A percentile compares a stretch with the other conserved stretches of the same genome.
phyloP scores from a whole-genome alignment of 345 rosid genomes.

The Sapria himalayana region DNA sequence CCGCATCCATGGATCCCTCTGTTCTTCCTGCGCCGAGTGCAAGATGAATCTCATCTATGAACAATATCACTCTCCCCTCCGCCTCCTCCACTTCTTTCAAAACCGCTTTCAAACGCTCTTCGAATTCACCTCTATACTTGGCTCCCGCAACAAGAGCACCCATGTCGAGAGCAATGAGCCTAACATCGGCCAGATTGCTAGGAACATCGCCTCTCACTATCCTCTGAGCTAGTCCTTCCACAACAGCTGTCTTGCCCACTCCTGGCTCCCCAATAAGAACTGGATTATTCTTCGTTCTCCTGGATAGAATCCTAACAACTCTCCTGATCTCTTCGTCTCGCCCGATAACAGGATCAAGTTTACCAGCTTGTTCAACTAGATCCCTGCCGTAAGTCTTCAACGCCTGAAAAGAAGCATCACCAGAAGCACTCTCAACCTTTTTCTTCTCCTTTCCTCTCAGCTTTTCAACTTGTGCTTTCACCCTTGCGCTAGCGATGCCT shows the following conservation, averaged over 20 bases:
- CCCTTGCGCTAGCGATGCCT: slow-evolving; percentile 26
- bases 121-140: slow-evolving; percentile 77
- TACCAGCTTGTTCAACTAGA: slow-evolving; percentile 81
- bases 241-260: slow-evolving; percentile 89
- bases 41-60: slow-evolving; percentile 89
- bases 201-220: slow-evolving; percentile 81
- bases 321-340: slow-evolving; percentile 77
- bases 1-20: slow-evolving; percentile 95
- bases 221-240: slow-evolving; percentile 84
- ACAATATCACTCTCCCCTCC: slow-evolving; percentile 76
- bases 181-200: slow-evolving; percentile 64
- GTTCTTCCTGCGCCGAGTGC: slow-evolving; percentile 90
- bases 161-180: slow-evolving; percentile 73
- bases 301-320: slow-evolving; percentile 59
- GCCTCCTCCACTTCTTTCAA: slow-evolving; percentile 92
- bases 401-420: slow-evolving; percentile 58
- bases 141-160: slow-evolving; percentile 79
- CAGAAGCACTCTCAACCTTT: slow-evolving; percentile 80
- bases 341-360: slow-evolving; percentile 85
- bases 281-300: slow-evolving; percentile 84
- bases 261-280: slow-evolving; percentile 95
- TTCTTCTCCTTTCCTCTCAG: slow-evolving; percentile 74
- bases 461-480: slow-evolving; percentile 66
- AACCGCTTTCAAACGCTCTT: slow-evolving; percentile 64
- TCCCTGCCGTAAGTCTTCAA: slow-evolving; percentile 82